Percentiles rank a stretch among this genome's conserved stretches.
phyloP scores from a whole-genome alignment of 495 filamentous ascomycete species.

The Penicillium verhagenii region DNA sequence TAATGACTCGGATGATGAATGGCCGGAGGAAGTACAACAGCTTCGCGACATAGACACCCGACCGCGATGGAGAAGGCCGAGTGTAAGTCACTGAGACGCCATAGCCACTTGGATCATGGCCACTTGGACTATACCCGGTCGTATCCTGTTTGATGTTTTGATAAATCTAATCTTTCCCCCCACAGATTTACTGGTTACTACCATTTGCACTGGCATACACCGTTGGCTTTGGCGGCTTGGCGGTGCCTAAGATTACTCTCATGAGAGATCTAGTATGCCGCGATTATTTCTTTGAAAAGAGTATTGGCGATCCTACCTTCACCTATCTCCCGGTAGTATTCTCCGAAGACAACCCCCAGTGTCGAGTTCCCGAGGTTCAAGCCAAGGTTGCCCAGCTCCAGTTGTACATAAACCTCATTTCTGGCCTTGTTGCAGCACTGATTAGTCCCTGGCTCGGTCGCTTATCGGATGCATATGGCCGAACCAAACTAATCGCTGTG shows the following conservation, averaged over 20 bases:
- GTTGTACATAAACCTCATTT: constrained; percentile 67
- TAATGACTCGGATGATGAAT: constrained; percentile 11
- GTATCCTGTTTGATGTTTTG: neutral
- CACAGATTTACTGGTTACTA: constrained; percentile 83
- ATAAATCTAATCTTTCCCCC: constrained; percentile 2
- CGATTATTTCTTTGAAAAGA: constrained; percentile 67
- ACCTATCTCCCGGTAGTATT: constrained; percentile 62
- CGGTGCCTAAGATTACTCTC: constrained; percentile 78
- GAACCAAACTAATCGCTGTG: constrained; percentile 67
- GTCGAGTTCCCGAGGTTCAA: constrained; percentile 69
- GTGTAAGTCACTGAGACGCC: constrained; percentile 17
- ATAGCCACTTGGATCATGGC: neutral
- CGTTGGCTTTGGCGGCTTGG: constrained; percentile 76
- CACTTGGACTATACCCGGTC: too few relatives aligned
- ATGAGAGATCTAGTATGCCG: constrained; percentile 79
- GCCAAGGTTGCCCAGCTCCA: constrained; percentile 72
- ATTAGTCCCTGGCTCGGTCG: constrained; percentile 79
- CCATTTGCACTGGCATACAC: constrained; percentile 73
- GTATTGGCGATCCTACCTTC: constrained; percentile 54
- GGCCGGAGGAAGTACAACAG: constrained; percentile 4
- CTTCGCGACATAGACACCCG: constrained; percentile 5
- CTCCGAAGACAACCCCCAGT: constrained; percentile 69
- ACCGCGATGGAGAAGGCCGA: constrained; percentile 22
- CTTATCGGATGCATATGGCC: constrained; percentile 85
- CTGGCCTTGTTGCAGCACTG: constrained; percentile 70